phyloP scores from a whole-genome alignment of 179 eudicot species.

The Silene noctiflora region DNA sequence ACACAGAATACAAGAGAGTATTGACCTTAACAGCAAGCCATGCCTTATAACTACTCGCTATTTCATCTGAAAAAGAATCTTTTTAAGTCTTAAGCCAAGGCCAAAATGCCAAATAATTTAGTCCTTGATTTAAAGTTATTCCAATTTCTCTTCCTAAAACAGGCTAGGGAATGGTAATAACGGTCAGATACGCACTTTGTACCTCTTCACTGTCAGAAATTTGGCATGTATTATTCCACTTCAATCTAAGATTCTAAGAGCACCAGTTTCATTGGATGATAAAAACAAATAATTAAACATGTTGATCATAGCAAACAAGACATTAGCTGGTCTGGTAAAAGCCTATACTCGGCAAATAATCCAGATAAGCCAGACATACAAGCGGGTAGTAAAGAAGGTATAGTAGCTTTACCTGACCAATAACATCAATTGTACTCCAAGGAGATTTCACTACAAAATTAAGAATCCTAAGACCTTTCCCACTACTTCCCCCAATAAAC shows the following conservation, averaged over 20 bases:
- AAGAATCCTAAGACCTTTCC: conserved; percentile 63
- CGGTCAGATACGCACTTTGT: neutral
- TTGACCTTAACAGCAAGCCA: neutral
- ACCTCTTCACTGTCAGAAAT: neutral
- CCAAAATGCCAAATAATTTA: neutral
- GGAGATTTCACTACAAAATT: conserved; percentile 79
- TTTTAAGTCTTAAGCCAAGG: neutral
- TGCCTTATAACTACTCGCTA: neutral
- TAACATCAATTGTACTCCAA: conserved; percentile 75
- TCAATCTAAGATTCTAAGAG: neutral
- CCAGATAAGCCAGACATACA: neutral
- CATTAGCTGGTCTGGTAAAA: neutral
- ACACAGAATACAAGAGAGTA: neutral
- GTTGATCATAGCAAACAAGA: neutral
- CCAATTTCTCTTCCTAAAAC: neutral
- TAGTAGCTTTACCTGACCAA: conserved; percentile 64
- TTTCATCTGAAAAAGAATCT: neutral
- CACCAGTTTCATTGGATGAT: neutral
- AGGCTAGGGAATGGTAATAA: neutral
- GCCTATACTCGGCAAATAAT: neutral
- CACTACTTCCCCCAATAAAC: conserved; percentile 73
- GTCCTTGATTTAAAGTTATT: neutral
- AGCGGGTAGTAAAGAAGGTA: neutral
- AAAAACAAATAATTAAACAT: neutral
- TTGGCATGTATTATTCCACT: neutral